Conservation (phyloP, 306 rosid genomes). For the Lathyrus tuberosus region DNA sequence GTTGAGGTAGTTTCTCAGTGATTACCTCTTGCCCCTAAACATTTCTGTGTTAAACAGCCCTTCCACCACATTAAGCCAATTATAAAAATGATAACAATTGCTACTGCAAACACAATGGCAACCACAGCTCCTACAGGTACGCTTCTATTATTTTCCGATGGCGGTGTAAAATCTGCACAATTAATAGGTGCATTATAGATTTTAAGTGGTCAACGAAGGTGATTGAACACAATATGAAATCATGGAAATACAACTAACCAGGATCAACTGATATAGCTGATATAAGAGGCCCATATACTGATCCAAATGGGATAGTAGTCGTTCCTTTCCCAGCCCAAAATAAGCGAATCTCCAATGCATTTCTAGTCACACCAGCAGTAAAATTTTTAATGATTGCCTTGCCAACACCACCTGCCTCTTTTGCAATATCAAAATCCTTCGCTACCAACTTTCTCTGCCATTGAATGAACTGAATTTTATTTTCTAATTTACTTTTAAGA, state of each 20-base stretch:
- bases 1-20: not conserved
- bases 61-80: conserved; percentile 48
- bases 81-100: conserved; percentile 34
- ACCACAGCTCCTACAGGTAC: conserved; percentile 39
- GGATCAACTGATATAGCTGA: conserved; percentile 42
- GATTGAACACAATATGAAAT: not conserved
- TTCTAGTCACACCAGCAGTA: conserved; percentile 20
- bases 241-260: conserved; percentile 6
- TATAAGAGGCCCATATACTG: conserved; percentile 51
- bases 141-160: conserved; percentile 19
- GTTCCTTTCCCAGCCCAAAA: conserved; percentile 57
- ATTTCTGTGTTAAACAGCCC: conserved; percentile 33
- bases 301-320: conserved; percentile 40
- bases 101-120: conserved; percentile 50
- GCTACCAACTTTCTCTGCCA: conserved; percentile 32
- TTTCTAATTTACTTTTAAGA: not conserved
- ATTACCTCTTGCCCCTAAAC: conserved; percentile 43
- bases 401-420: conserved; percentile 45
- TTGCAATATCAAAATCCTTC: conserved; percentile 47
- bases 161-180: conserved; percentile 45
- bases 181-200: conserved; percentile 1
- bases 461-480: conserved; percentile 13
- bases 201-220: not conserved
- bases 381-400: conserved; percentile 16
- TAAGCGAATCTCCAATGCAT: conserved; percentile 37